Percentiles rank a stretch among this genome's conserved stretches.
Evolutionary conservation across 768 basidiomycete species (phyloP).

Genomic region (Leccinellum rugosiceps): DNA sequence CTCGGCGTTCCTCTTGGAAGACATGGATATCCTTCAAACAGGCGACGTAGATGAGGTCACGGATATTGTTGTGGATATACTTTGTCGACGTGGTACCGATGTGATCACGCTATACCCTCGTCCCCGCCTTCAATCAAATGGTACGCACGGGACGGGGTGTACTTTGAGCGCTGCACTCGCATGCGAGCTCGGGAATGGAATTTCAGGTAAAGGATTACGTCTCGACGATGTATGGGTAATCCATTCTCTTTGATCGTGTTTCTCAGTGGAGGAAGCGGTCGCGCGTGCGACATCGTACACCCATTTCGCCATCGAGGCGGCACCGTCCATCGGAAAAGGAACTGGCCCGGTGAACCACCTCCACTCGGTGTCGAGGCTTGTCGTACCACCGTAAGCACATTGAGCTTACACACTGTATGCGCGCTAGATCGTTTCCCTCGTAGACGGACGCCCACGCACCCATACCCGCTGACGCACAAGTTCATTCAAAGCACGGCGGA

Average conservation of each 20-base stretch:
- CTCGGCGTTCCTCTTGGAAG: slow-evolving; percentile 45
- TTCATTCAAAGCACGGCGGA: slow-evolving; percentile 55
- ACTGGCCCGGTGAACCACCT: slow-evolving; percentile 87
- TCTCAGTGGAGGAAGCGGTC: slow-evolving; percentile 55
- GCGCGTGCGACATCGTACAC: slow-evolving; percentile 67
- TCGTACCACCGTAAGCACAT: slow-evolving; percentile 54
- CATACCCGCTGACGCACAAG: slow-evolving; percentile 64
- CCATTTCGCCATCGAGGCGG: slow-evolving; percentile 67
- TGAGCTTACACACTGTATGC: neutral
- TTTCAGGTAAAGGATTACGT: slow-evolving; percentile 36
- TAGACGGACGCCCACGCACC: slow-evolving; percentile 57
- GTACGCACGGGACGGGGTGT: slow-evolving; percentile 91
- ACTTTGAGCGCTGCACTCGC: slow-evolving; percentile 85
- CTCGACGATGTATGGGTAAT: neutral
- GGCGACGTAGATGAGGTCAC: slow-evolving; percentile 4
- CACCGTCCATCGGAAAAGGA: slow-evolving; percentile 65
- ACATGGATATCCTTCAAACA: slow-evolving; percentile 59
- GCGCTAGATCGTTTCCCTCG: neutral
- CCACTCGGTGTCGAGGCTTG: slow-evolving; percentile 48
- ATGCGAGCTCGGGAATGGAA: slow-evolving; percentile 53
- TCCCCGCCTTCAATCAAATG: slow-evolving; percentile 61
- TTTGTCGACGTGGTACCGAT: slow-evolving; percentile 39
- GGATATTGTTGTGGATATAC: slow-evolving; percentile 60
- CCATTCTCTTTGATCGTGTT: neutral
- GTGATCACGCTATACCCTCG: slow-evolving; percentile 52